Evolutionary conservation across 2,329 filamentous ascomycete genomes (phyloP).

Genomic region (Cercospora sp.): DNA sequence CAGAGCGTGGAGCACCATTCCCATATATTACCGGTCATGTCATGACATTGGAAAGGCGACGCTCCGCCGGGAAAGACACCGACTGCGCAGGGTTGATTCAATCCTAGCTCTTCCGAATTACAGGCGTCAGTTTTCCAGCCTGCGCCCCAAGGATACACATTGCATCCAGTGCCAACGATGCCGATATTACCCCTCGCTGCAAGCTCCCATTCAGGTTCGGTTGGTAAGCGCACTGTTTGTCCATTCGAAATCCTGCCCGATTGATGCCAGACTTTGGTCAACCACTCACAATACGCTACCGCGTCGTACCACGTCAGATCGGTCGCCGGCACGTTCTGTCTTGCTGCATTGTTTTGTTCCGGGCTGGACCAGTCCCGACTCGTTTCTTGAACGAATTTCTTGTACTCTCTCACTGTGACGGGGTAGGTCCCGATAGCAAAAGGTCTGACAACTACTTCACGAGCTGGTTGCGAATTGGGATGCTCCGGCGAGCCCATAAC

Average conservation of each 20-base stretch:
- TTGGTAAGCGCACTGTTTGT: conserved; percentile 5
- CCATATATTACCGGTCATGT: conserved; percentile 18
- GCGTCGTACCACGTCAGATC: conserved; percentile 11
- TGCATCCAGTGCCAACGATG: background rate
- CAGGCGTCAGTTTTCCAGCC: background rate
- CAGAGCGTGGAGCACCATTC: conserved; percentile 17
- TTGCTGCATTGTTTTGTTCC: background rate
- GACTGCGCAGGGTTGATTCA: background rate
- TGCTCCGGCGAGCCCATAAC: background rate
- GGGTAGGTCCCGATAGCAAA: background rate
- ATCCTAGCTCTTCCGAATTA: conserved; percentile 3
- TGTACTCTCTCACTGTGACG: conserved; percentile 2
- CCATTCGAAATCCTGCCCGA: background rate
- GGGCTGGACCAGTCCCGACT: conserved; percentile 1
- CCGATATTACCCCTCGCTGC: conserved; percentile 1
- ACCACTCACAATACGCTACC: background rate
- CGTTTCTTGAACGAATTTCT: background rate
- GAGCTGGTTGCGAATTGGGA: conserved; percentile 3
- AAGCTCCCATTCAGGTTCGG: conserved; percentile 15
- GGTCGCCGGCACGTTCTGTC: conserved; percentile 7
- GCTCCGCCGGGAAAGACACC: conserved; percentile 9
- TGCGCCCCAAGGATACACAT: background rate
- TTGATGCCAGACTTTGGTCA: background rate
- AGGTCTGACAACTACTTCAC: background rate
- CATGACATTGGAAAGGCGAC: conserved; percentile 5